Percentiles rank a stretch among this genome's conserved stretches.
Evolutionary conservation across 2,329 filamentous ascomycete genomes (phyloP).

Genomic region (Verticillium longisporum): DNA sequence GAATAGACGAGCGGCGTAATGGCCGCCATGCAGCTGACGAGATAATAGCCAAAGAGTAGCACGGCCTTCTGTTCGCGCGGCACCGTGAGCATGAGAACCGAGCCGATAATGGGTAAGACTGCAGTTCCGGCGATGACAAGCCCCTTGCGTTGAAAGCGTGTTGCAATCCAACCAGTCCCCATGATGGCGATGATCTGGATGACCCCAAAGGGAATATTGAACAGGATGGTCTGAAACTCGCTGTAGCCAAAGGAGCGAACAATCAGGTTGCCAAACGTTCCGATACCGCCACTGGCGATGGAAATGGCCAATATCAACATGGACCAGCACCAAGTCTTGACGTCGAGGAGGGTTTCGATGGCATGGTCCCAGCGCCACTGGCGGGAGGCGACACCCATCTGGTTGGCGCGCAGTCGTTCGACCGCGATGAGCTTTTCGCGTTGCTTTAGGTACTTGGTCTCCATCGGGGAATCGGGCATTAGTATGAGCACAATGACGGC

Average conservation of each 20-base stretch:
- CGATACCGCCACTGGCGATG: slow-evolving; percentile 27
- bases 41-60: slow-evolving; percentile 56
- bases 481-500: slow-evolving; percentile 52
- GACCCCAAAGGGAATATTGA: slow-evolving; percentile 62
- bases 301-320: slow-evolving; percentile 52
- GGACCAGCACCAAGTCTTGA: slow-evolving; percentile 53
- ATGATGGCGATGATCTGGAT: slow-evolving; percentile 55
- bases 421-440: slow-evolving; percentile 62
- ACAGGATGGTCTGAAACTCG: slow-evolving; percentile 48
- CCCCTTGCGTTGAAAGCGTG: slow-evolving; percentile 50
- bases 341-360: slow-evolving; percentile 38
- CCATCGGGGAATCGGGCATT: slow-evolving; percentile 52
- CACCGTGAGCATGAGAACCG: slow-evolving; percentile 49
- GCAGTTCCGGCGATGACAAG: slow-evolving; percentile 45
- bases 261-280: slow-evolving; percentile 60
- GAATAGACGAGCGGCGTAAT: slow-evolving; percentile 59
- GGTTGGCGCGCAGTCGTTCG: slow-evolving; percentile 66
- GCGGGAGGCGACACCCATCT: slow-evolving; percentile 67
- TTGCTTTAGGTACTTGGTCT: slow-evolving; percentile 52
- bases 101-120: slow-evolving; percentile 53
- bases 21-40: slow-evolving; percentile 60
- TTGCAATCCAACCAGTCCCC: slow-evolving; percentile 49
- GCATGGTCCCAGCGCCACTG: slow-evolving; percentile 64
- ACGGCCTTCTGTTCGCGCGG: slow-evolving; percentile 29
- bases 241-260: slow-evolving; percentile 54